Percentiles rank a stretch among this genome's conserved stretches.
phyloP scores from a whole-genome alignment of 106 monocot species.

The Chionographis japonica region DNA sequence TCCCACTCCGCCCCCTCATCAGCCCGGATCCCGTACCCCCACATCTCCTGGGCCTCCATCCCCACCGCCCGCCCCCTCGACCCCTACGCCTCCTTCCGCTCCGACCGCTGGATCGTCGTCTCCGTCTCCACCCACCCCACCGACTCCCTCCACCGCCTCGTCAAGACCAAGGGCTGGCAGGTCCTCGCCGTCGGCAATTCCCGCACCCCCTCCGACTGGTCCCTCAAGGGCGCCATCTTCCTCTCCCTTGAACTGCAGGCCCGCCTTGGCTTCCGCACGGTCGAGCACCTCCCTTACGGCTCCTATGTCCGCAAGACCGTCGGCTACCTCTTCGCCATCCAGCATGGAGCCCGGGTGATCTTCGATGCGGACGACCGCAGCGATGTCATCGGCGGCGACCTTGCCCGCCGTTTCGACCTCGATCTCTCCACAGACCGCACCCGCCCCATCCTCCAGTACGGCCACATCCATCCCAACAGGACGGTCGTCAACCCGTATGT shows the following conservation, averaged over 20 bases:
- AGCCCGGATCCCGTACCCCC: slow-evolving; percentile 30
- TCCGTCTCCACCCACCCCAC: slow-evolving; percentile 34
- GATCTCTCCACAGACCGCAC: slow-evolving; percentile 21
- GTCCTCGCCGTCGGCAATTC: slow-evolving; percentile 46
- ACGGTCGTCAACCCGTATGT: slow-evolving; percentile 54
- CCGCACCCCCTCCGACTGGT: slow-evolving; percentile 30
- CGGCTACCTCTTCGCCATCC: slow-evolving; percentile 60
- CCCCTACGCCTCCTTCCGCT: slow-evolving; percentile 50
- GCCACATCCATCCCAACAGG: slow-evolving; percentile 32
- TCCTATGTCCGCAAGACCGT: slow-evolving; percentile 27
- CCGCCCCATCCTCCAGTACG: slow-evolving; percentile 38
- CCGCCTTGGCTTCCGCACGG: slow-evolving; percentile 34
- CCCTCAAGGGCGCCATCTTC: slow-evolving; percentile 44
- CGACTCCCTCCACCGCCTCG: slow-evolving; percentile 17
- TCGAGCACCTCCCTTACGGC: slow-evolving; percentile 22
- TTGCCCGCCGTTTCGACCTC: slow-evolving; percentile 30
- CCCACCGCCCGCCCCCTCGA: slow-evolving; percentile 34
- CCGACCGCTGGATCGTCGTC: slow-evolving; percentile 74
- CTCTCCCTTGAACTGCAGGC: slow-evolving; percentile 47
- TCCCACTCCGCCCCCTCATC: slow-evolving; percentile 14
- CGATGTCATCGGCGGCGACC: slow-evolving; percentile 36
- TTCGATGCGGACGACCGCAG: slow-evolving; percentile 50
- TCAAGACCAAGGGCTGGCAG: slow-evolving; percentile 42
- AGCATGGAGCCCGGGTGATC: slow-evolving; percentile 48
- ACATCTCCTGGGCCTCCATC: slow-evolving; percentile 36